A percentile compares a stretch with the other conserved stretches of the same genome.
Conservation (phyloP, 768 basidiomycete genomes). For the Collybia nuda region DNA sequence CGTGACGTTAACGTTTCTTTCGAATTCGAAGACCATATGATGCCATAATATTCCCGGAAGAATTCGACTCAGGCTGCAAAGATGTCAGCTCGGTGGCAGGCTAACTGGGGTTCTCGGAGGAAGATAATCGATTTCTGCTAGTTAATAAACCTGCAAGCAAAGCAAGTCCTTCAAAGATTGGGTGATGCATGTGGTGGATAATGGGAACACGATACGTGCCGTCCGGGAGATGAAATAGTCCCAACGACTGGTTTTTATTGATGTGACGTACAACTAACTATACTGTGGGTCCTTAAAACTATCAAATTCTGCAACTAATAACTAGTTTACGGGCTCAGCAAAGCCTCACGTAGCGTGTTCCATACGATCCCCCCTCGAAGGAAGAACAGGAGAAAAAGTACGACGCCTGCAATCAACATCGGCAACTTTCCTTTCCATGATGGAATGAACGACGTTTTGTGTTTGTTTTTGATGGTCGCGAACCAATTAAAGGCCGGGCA, state of each 20-base stretch:
- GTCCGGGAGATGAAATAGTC: constrained; percentile 7
- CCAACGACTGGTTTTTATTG: constrained; percentile 22
- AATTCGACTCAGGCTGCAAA: too few species aligned
- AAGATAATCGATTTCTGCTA: too few species aligned
- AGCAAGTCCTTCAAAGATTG: constrained; percentile 24
- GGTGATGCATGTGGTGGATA: constrained; percentile 11
- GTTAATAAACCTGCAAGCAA: too few species aligned
- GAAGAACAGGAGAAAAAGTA: neutral
- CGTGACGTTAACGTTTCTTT: too few species aligned
- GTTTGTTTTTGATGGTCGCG: constrained; percentile 28
- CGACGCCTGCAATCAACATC: constrained; percentile 13
- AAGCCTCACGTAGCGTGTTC: constrained; percentile 5
- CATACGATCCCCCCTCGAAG: constrained; percentile 15
- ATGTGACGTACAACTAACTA: constrained; percentile 18
- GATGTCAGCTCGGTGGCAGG: too few species aligned
- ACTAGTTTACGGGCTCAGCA: constrained; percentile 1
- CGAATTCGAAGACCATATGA: too few species aligned
- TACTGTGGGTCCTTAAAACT: constrained; percentile 14
- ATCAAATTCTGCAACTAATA: neutral
- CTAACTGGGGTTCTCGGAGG: too few species aligned
- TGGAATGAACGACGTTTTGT: constrained; percentile 16
- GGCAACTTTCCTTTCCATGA: constrained; percentile 13
- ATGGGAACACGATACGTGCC: constrained; percentile 17
- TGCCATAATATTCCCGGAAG: too few species aligned
- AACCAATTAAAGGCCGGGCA: neutral